phyloP scores from a whole-genome alignment of 1,284 basidiomycete species.

The Quambalaria eucalypti region DNA sequence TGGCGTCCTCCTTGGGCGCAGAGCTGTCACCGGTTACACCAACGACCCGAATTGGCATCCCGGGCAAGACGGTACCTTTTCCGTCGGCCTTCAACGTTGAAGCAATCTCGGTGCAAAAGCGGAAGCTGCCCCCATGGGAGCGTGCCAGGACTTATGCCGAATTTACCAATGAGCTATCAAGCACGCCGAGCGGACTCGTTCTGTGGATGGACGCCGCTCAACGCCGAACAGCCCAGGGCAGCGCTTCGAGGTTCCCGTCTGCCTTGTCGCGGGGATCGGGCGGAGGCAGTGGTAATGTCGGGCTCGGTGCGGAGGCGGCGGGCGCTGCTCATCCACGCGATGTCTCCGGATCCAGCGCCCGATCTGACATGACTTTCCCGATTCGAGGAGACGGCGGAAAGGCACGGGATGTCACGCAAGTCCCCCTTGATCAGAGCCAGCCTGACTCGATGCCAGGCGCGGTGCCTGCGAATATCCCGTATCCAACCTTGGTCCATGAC shows the following conservation, averaged over 20 bases:
- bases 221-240: too few relatives aligned
- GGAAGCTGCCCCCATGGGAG: constrained; percentile 26
- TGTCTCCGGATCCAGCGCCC: constrained; percentile 29
- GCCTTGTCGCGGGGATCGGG: too few relatives aligned
- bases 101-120: constrained; percentile 22
- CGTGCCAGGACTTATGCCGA: constrained; percentile 28
- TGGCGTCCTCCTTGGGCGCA: not conserved
- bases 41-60: not conserved
- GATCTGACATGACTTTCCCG: constrained; percentile 37
- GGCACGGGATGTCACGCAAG: constrained; percentile 25
- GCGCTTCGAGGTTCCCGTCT: too few relatives aligned
- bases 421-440: not conserved
- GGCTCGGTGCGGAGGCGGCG: not conserved
- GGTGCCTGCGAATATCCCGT: constrained; percentile 20
- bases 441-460: constrained; percentile 5
- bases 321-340: not conserved
- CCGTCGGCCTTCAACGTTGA: constrained; percentile 23
- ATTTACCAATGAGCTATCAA: constrained; percentile 30
- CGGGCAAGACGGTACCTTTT: constrained; percentile 26
- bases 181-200: constrained; percentile 19
- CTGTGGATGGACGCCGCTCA: constrained; percentile 30
- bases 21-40: not conserved
- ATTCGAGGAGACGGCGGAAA: constrained; percentile 37
- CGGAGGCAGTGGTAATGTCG: not conserved
- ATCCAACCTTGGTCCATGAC: constrained; percentile 21